A percentile compares a stretch with the other conserved stretches of the same genome.
Conservation (phyloP, 352 stramenopile species). For the Globisporangium sylvaticum region DNA sequence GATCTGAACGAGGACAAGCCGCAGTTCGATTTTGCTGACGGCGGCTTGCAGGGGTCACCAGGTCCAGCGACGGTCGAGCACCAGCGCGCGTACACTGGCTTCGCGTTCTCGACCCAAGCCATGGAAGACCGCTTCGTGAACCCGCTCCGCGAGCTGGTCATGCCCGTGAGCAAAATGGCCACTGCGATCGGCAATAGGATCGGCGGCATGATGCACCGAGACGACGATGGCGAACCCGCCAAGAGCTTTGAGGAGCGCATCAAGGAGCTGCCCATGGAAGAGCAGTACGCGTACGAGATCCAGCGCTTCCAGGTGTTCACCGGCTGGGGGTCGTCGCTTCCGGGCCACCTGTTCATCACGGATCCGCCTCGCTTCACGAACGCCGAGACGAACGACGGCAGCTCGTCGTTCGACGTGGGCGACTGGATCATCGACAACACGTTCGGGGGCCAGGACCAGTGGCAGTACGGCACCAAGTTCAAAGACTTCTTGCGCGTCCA, state of each 20-base stretch:
- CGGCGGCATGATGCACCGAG: slow-evolving; percentile 32
- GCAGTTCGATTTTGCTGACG: slow-evolving; percentile 52
- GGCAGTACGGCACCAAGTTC: slow-evolving; percentile 85
- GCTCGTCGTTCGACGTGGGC: slow-evolving; percentile 52
- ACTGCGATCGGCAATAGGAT: slow-evolving; percentile 27
- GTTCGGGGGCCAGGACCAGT: slow-evolving; percentile 71
- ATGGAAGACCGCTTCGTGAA: slow-evolving; percentile 81
- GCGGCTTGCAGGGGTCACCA: slow-evolving; percentile 20
- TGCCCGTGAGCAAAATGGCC: slow-evolving; percentile 58
- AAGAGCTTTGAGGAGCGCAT: slow-evolving; percentile 68
- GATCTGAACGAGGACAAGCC: slow-evolving; percentile 57
- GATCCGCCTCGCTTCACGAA: slow-evolving; percentile 80
- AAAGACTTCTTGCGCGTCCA: slow-evolving; percentile 75
- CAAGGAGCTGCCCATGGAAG: slow-evolving; percentile 47
- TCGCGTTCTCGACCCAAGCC: slow-evolving; percentile 79
- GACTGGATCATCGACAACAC: slow-evolving; percentile 78
- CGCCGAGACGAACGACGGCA: slow-evolving; percentile 63
- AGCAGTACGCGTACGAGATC: slow-evolving; percentile 76
- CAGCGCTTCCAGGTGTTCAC: slow-evolving; percentile 84
- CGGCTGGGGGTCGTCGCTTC: slow-evolving; percentile 71
- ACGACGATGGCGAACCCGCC: slow-evolving; percentile 23
- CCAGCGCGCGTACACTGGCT: slow-evolving; percentile 71
- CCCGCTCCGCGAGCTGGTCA: slow-evolving; percentile 64
- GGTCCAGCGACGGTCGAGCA: slow-evolving; percentile 22
- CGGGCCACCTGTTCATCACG: slow-evolving; percentile 72